These are phyloP conservation scores for Dendrobium nobile DNA, from an alignment of 106 monocot genomes.

Conservation along the genomic window DNA sequence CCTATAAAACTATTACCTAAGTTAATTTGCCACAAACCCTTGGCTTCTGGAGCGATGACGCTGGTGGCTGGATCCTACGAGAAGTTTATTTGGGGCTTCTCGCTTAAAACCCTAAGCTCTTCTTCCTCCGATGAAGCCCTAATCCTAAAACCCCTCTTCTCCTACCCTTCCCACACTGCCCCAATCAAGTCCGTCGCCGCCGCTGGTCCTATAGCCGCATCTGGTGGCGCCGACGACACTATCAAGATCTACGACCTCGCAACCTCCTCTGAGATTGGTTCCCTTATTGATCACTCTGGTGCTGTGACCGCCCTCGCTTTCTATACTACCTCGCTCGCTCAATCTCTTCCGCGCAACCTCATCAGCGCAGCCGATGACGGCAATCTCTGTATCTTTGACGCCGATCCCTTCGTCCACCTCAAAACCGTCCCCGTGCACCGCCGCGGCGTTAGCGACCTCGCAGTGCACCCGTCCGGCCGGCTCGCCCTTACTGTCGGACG, in stretches of 20 bases:
- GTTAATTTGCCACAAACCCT: too few relatives aligned
- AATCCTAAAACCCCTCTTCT: conserved; percentile 58
- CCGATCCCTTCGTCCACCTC: conserved; percentile 76
- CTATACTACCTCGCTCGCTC: conserved; percentile 36
- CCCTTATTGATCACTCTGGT: conserved; percentile 48
- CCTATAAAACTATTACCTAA: too few relatives aligned
- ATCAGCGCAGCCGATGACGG: conserved; percentile 68
- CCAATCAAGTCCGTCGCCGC: conserved; percentile 73
- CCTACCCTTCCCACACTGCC: conserved; percentile 70
- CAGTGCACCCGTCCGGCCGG: conserved; percentile 72
- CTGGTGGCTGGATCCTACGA: conserved; percentile 95
- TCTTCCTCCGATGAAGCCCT: conserved; percentile 9
- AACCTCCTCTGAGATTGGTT: conserved; percentile 59
- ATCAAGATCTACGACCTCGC: conserved; percentile 85
- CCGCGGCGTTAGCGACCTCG: conserved; percentile 44
- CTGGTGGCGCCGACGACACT: conserved; percentile 78
- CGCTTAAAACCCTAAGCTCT: conserved; percentile 46
- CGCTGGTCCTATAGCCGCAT: conserved; percentile 64
- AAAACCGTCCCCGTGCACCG: conserved; percentile 39
- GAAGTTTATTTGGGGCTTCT: conserved; percentile 91
- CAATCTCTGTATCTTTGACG: conserved; percentile 68
- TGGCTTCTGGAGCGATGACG: conserved; percentile 26
- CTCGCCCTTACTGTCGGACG: conserved; percentile 72
- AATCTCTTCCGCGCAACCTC: conserved; percentile 74
- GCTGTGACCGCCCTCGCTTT: conserved; percentile 67